A percentile compares a stretch with the other conserved stretches of the same genome.
phyloP scores from a whole-genome alignment of 2,329 filamentous ascomycete species.

The Stagonosporopsis vannaccii region DNA sequence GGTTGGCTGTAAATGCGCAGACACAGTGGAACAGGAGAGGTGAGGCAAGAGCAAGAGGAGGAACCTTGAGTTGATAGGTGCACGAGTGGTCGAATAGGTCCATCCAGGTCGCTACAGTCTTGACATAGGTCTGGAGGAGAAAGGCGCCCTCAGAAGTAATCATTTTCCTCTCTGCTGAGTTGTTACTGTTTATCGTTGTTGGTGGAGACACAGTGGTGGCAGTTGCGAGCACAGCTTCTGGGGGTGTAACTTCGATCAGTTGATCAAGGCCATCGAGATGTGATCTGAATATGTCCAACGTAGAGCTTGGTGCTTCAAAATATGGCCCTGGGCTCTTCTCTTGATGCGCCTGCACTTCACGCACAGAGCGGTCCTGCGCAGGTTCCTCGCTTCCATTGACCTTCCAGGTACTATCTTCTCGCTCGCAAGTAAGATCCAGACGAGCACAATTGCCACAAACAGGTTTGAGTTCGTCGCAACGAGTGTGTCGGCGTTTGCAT shows the following conservation, averaged over 20 bases:
- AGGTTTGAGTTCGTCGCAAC: constrained; percentile 46
- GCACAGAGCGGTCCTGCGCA: constrained; percentile 4
- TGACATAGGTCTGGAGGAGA: constrained; percentile 42
- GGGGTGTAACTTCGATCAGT: constrained; percentile 9
- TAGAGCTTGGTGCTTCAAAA: constrained; percentile 11
- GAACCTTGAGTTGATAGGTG: constrained; percentile 43
- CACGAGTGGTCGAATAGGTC: constrained; percentile 41
- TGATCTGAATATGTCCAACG: constrained; percentile 30
- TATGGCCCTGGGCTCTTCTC: constrained; percentile 16
- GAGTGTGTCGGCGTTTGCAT: constrained; percentile 44
- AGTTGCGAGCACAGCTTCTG: constrained; percentile 23
- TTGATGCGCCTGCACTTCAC: constrained; percentile 16
- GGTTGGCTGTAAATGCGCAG: constrained; percentile 46
- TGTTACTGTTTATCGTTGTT: constrained; percentile 4
- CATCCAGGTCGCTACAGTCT: constrained; percentile 47
- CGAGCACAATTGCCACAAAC: constrained; percentile 44
- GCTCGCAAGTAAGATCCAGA: constrained; percentile 38
- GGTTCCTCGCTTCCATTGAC: constrained; percentile 1
- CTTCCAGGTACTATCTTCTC: constrained; percentile 29
- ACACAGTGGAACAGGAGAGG: constrained; percentile 44
- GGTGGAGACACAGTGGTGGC: constrained; percentile 23
- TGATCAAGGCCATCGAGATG: constrained; percentile 34
- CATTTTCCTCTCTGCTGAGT: constrained; percentile 16
- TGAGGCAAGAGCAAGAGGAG: constrained; percentile 37
- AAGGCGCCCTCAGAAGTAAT: constrained; percentile 42